A percentile compares a stretch with the other conserved stretches of the same genome.
Evolutionary conservation across 225 moss, liverwort and hornwort genomes (phyloP).

Genomic region (Climacium dendroides): DNA sequence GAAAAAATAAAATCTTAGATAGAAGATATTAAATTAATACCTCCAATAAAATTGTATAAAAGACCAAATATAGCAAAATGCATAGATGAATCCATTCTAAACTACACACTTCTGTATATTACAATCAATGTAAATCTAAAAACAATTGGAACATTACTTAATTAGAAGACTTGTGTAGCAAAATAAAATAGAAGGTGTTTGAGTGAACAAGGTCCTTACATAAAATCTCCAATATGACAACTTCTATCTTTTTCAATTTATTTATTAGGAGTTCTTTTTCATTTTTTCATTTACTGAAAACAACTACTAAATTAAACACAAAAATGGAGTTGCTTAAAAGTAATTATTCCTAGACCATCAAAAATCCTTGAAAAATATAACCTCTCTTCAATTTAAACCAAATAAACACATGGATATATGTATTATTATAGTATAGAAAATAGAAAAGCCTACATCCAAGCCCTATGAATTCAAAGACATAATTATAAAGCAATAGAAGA

Average conservation of each 20-base stretch:
- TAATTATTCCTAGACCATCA: rapidly evolving
- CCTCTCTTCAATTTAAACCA: neutral
- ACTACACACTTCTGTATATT: neutral
- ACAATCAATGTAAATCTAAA: neutral
- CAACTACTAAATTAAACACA: neutral
- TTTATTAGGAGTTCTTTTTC: neutral
- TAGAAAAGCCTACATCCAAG: neutral
- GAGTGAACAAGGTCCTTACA: neutral
- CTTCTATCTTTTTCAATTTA: neutral
- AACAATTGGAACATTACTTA: neutral
- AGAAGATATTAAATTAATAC: neutral
- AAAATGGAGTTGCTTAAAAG: neutral
- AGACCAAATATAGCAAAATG: neutral
- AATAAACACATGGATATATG: neutral
- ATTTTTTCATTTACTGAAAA: neutral
- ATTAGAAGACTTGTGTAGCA: no score
- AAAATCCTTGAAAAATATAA: neutral
- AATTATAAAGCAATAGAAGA: neutral
- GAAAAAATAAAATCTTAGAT: neutral
- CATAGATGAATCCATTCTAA: neutral
- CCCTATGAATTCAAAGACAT: neutral
- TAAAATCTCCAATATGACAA: neutral
- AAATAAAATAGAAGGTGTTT: neutral
- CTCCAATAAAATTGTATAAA: rapidly evolving
- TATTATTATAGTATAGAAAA: neutral